Evolutionary conservation across 257 asterid genomes (phyloP).

Genomic region (Euphrasia confusa): DNA sequence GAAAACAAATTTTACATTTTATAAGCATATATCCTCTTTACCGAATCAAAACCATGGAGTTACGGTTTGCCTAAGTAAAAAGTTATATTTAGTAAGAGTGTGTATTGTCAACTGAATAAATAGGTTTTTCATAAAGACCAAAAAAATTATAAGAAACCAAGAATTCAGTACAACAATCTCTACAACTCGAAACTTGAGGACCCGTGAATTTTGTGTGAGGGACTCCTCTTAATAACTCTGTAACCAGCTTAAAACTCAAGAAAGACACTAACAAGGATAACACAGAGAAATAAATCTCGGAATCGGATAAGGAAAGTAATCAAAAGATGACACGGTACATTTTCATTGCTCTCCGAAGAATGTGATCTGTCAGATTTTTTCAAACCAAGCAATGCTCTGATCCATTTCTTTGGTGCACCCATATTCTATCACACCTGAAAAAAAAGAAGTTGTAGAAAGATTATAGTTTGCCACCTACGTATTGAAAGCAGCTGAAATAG

Average conservation of each 20-base stretch:
- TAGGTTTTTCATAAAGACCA: slow-evolving; percentile 2
- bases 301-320: background rate
- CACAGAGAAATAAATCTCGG: background rate
- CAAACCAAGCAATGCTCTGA: slow-evolving; percentile 70
- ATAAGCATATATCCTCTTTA: slow-evolving; percentile 1
- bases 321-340: slow-evolving; percentile 43
- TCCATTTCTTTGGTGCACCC: slow-evolving; percentile 95
- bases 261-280: slow-evolving; percentile 3
- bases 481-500: no score
- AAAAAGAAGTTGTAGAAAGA: slow-evolving; percentile 23
- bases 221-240: slow-evolving; percentile 3
- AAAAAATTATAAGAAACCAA: background rate
- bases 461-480: slow-evolving; percentile 9
- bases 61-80: background rate
- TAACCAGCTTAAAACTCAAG: slow-evolving; percentile 17
- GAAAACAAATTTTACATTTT: slow-evolving; percentile 4
- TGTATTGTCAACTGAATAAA: slow-evolving; percentile 2
- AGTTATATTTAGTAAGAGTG: background rate
- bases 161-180: background rate
- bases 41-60: slow-evolving; percentile 6
- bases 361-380: slow-evolving; percentile 72
- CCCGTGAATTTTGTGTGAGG: slow-evolving; percentile 4
- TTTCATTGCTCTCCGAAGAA: slow-evolving; percentile 54
- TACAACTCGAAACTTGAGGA: background rate
- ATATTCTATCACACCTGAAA: slow-evolving; percentile 51